These are phyloP conservation scores for Priceomyces carsonii DNA, from an alignment of 805 yeast species.

Conservation along the genomic window DNA sequence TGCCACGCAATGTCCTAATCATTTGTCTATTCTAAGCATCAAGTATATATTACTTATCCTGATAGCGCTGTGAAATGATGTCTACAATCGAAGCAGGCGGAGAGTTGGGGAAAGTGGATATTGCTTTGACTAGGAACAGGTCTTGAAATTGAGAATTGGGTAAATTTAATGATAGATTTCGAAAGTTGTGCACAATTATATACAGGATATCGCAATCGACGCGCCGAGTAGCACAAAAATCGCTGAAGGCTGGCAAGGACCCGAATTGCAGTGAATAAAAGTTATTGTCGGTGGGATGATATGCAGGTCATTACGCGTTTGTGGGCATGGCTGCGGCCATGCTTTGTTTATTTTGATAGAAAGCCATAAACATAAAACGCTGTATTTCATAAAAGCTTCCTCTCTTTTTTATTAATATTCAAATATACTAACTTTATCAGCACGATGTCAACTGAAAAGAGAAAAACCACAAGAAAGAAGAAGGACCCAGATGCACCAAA, in stretches of 20 bases:
- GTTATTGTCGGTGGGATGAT: no score
- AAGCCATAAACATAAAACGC: no score
- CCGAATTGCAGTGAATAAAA: no score
- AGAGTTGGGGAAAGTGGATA: conserved; percentile 3
- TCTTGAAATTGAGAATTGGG: neutral
- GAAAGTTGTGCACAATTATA: neutral
- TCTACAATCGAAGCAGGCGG: no score
- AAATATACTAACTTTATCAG: conserved; percentile 5
- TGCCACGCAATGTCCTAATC: neutral
- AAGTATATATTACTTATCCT: no score
- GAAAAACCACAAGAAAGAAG: conserved; percentile 48
- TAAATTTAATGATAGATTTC: neutral
- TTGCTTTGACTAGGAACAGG: conserved; percentile 6
- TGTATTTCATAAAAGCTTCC: neutral
- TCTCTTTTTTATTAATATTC: neutral
- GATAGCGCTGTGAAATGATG: no score
- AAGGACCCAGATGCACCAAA: conserved; percentile 98
- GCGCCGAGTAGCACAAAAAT: neutral
- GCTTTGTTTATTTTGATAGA: no score
- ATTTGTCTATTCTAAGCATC: conserved; percentile 3
- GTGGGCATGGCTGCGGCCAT: no score
- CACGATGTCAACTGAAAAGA: conserved; percentile 35
- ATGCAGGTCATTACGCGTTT: no score
- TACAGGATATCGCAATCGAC: conserved; percentile 4
- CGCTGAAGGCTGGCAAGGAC: no score